These are phyloP conservation scores for Fusarium devonianum DNA, from an alignment of 2,329 filamentous ascomycete species.

Conservation along the genomic window DNA sequence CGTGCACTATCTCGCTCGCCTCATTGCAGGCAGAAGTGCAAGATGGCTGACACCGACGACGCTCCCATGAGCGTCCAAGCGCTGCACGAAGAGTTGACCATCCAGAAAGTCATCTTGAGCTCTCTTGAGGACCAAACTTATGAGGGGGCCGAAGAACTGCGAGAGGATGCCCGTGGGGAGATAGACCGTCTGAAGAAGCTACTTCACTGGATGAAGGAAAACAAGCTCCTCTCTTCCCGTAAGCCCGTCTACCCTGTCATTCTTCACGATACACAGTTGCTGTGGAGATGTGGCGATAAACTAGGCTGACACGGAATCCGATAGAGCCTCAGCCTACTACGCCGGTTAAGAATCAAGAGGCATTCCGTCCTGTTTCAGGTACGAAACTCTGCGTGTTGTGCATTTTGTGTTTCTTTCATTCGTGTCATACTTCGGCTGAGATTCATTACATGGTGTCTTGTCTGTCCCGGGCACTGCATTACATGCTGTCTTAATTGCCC, in stretches of 20 bases:
- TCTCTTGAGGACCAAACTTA: conserved; percentile 47
- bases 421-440: not conserved
- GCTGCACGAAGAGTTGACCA: conserved; percentile 51
- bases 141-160: conserved; percentile 44
- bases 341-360: not conserved
- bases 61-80: conserved; percentile 36
- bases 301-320: conserved; percentile 5
- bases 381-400: conserved; percentile 5
- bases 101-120: conserved; percentile 52
- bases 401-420: not conserved
- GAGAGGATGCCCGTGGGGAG: conserved; percentile 37
- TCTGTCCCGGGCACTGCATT: not conserved
- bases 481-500: not conserved
- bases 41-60: conserved; percentile 24
- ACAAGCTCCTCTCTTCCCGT: conserved; percentile 12
- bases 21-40: conserved; percentile 13
- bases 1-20: conserved; percentile 27
- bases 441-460: not conserved
- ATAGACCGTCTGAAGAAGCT: conserved; percentile 46
- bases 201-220: conserved; percentile 29
- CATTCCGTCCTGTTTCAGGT: conserved; percentile 20
- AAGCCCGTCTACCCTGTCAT: conserved; percentile 1
- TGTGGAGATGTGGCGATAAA: conserved; percentile 1
- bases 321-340: conserved; percentile 6
- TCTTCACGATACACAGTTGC: conserved; percentile 2